phyloP scores from a whole-genome alignment of 1,284 basidiomycete genomes.

The Tilletia walkeri region DNA sequence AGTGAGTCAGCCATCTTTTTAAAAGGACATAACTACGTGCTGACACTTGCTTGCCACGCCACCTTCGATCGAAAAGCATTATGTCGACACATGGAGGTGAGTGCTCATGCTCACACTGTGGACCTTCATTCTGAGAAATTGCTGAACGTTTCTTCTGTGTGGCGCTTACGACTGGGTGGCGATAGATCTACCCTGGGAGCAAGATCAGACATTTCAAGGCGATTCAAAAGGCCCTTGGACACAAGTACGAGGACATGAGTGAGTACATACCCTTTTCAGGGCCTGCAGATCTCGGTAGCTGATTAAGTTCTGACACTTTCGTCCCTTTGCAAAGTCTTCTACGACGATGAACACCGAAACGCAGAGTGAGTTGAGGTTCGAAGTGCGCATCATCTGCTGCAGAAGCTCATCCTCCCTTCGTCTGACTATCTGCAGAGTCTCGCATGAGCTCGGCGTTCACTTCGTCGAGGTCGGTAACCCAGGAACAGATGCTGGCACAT shows the following conservation, averaged over 20 bases:
- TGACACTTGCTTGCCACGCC: neutral
- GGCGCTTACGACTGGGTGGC: neutral
- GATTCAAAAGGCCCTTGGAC: slow-evolving; percentile 36
- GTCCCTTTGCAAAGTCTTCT: slow-evolving; percentile 34
- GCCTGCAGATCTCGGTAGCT: neutral
- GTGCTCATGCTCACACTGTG: neutral
- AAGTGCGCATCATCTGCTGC: neutral
- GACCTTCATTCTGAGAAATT: neutral
- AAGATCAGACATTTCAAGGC: slow-evolving; percentile 49
- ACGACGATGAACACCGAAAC: slow-evolving; percentile 51
- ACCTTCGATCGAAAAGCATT: neutral
- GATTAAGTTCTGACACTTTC: neutral
- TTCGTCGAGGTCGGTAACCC: slow-evolving; percentile 46
- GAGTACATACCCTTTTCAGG: neutral
- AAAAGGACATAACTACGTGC: neutral
- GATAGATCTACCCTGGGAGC: slow-evolving; percentile 50
- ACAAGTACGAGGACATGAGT: slow-evolving; percentile 48
- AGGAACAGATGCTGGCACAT: slow-evolving; percentile 42
- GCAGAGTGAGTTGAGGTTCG: slow-evolving; percentile 7
- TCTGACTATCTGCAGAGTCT: slow-evolving; percentile 29
- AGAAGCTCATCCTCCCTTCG: neutral
- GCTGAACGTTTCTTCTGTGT: neutral
- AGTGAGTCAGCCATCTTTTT: neutral
- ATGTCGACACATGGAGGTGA: slow-evolving; percentile 12
- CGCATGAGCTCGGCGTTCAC: slow-evolving; percentile 47